Base-by-base conservation (phyloP, 257 asterid species). In the Fraxinus anomala region DNA sequence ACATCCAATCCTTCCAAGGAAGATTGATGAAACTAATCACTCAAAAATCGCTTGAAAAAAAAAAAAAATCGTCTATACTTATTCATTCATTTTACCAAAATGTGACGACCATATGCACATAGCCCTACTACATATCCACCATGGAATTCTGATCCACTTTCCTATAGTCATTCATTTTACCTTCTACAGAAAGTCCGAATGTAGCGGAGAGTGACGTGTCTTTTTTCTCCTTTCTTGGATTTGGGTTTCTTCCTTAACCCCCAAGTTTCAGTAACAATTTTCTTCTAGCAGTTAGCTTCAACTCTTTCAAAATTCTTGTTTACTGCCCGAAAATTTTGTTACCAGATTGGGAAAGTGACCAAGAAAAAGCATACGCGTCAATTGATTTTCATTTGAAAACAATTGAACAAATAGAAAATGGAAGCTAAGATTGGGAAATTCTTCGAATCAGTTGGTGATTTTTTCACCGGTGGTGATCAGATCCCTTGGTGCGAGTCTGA, bases 401-500 rank as follows among this genome's bases (percentile, higher is more conserved):
- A 34, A 17, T 70, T 16, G 26, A 69, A 24, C 13, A 28, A 30
- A 26, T 1, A 40, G 33, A 28, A 76, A 77, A 94, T 92, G 97
- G 98, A 92, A 56, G 91, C 80, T 30, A 91, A 86, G 70, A 68
- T 94, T 26, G 88, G 82, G 37, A 85, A 90, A 66, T 87, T 91
- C 82, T 85, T 94, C 80, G 92, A 85, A 42, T 89, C 97, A 44
- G 92, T 90, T 23, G 88, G 89, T 73, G 85, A 75, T 69, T 86
- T 94, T 77, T 94, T 94, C 86, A 72, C 87, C 84, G 91, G 97
- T 3, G 90, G 91, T 37, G 97, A 92, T 76, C 95, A 86, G 76
- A 90, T 94, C 72, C 98, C 97, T 1, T 92, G 94, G 97, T 88
- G 93, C 80, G 94, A 90, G 13, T 42, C 90, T 63, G 95, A 92